Evolutionary conservation across 73 alveolate genomes (phyloP).

Genomic region (Paramecium primaurelia): DNA sequence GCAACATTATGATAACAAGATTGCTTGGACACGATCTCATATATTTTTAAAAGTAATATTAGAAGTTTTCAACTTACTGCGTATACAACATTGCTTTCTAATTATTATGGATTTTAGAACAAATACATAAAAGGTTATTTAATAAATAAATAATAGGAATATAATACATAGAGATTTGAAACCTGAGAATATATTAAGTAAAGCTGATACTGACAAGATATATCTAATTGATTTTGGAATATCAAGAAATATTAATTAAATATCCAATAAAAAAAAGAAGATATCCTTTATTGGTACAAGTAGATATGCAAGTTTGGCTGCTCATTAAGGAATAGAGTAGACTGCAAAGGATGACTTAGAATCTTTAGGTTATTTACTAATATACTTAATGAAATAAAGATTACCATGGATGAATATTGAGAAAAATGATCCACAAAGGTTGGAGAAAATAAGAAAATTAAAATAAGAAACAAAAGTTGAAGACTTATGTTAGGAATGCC

Average conservation of each 20-base stretch:
- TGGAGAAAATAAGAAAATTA: slow-evolving; percentile 26
- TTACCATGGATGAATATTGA: slow-evolving; percentile 73
- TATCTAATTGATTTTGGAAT: slow-evolving; percentile 30
- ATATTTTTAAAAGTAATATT: background rate
- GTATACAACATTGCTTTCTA: background rate
- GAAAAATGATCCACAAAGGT: slow-evolving; percentile 17
- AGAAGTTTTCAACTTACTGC: background rate
- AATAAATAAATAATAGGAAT: background rate
- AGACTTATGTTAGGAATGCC: slow-evolving; percentile 36
- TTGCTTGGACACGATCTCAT: slow-evolving; percentile 71
- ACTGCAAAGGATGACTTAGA: slow-evolving; percentile 73
- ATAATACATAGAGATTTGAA: slow-evolving; percentile 38
- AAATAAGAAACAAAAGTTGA: slow-evolving; percentile 21
- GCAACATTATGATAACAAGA: slow-evolving; percentile 78
- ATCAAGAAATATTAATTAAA: slow-evolving; percentile 26
- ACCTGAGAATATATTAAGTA: slow-evolving; percentile 40
- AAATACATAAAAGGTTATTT: slow-evolving; percentile 3
- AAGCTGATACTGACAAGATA: background rate
- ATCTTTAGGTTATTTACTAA: slow-evolving; percentile 69
- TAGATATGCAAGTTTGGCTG: slow-evolving; percentile 68
- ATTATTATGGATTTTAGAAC: background rate
- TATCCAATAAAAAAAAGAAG: background rate
- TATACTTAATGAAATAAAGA: slow-evolving; percentile 58
- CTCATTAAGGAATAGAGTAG: slow-evolving; percentile 71
- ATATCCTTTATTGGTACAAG: slow-evolving; percentile 72